Evolutionary conservation across 768 basidiomycete genomes (phyloP).

Genomic region (Rubroboletus pulcherrimus): DNA sequence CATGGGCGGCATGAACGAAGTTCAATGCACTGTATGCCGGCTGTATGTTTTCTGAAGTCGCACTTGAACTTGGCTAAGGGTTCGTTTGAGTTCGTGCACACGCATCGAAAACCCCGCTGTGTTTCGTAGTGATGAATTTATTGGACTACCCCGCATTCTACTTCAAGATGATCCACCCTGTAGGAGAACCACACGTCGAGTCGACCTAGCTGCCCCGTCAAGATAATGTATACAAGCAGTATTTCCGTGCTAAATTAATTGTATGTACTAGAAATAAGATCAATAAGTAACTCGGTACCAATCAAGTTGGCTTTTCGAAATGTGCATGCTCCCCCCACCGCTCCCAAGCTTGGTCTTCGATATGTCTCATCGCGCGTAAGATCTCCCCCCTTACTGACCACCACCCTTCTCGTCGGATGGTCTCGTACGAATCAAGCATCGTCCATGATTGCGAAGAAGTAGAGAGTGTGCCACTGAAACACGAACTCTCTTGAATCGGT

Average conservation of each 20-base stretch:
- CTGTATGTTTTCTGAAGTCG: background rate
- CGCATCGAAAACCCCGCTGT: background rate
- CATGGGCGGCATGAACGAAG: slow-evolving; percentile 28
- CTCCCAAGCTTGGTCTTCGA: slow-evolving; percentile 42
- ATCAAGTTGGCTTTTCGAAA: slow-evolving; percentile 31
- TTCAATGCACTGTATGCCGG: background rate
- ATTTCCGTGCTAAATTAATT: slow-evolving; percentile 10
- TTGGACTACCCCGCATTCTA: background rate
- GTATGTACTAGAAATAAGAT: slow-evolving; percentile 17
- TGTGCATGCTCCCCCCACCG: slow-evolving; percentile 34
- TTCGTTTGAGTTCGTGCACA: background rate
- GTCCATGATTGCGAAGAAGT: slow-evolving; percentile 39
- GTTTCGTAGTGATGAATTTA: background rate
- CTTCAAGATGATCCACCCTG: too few species aligned
- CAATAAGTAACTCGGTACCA: slow-evolving; percentile 14
- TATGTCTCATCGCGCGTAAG: slow-evolving; percentile 37
- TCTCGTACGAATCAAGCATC: slow-evolving; percentile 34
- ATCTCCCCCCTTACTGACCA: slow-evolving; percentile 35
- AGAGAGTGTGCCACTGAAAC: slow-evolving; percentile 31
- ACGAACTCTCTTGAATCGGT: slow-evolving; percentile 36
- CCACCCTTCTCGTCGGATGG: slow-evolving; percentile 41
- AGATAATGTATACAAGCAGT: slow-evolving; percentile 15
- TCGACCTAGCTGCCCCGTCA: background rate
- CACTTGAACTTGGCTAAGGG: background rate
- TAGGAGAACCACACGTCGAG: too few species aligned